Evolutionary conservation across 2,329 filamentous ascomycete genomes (phyloP).

Genomic region (Calonectria honghensis): DNA sequence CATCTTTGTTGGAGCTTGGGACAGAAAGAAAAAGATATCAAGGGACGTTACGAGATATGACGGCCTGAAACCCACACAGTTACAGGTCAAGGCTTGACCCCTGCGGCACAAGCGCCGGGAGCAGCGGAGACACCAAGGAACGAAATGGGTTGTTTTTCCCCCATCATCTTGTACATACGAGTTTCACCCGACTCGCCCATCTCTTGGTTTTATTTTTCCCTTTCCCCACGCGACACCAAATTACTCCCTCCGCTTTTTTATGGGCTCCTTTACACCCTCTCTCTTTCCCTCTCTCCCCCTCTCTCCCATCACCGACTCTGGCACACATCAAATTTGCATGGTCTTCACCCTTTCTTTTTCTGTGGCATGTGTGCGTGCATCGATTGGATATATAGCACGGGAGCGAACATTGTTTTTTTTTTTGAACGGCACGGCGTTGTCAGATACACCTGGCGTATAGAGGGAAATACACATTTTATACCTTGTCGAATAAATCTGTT

Average conservation of each 20-base stretch:
- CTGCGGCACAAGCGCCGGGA: neutral
- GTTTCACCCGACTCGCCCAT: constrained; percentile 4
- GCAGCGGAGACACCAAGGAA: neutral
- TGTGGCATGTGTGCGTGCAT: constrained; percentile 1
- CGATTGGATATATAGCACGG: constrained; percentile 26
- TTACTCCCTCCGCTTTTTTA: neutral
- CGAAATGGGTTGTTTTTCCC: neutral
- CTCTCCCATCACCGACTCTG: neutral
- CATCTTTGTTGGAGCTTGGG: constrained; percentile 15
- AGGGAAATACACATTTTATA: constrained; percentile 28
- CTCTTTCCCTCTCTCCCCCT: neutral
- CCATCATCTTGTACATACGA: constrained; percentile 14
- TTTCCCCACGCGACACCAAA: neutral
- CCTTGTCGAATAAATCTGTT: constrained; percentile 2
- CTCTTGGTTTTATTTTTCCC: neutral
- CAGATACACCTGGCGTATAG: constrained; percentile 34
- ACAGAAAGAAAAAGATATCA: neutral
- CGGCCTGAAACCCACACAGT: constrained; percentile 25
- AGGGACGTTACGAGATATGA: constrained; percentile 19
- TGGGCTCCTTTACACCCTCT: neutral
- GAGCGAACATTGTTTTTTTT: constrained; percentile 26
- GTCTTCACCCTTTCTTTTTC: constrained; percentile 24
- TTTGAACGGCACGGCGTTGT: constrained; percentile 35
- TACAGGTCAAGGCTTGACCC: constrained; percentile 20
- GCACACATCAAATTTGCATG: constrained; percentile 17